phyloP scores from a whole-genome alignment of 2,329 filamentous ascomycete species.

The Botrytis aclada region DNA sequence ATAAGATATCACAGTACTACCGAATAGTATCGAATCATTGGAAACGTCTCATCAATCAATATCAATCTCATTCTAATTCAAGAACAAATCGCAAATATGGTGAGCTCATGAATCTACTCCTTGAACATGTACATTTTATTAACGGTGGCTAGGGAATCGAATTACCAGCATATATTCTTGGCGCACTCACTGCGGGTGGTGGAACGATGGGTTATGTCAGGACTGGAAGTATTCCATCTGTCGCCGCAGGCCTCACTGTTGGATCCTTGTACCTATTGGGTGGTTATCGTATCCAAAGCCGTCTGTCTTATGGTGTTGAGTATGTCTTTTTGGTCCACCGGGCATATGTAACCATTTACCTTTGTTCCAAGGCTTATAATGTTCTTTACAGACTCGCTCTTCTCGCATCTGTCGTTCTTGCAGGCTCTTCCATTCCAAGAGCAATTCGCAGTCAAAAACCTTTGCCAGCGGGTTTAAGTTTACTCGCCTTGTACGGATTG shows the following conservation, averaged over 20 bases:
- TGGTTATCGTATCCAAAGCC: constrained; percentile 73
- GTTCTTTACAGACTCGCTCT: constrained; percentile 57
- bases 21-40: background rate
- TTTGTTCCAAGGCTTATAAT: constrained; percentile 1
- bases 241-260: constrained; percentile 80
- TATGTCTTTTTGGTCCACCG: background rate
- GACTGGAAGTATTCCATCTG: constrained; percentile 81
- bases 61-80: background rate
- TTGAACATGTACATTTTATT: constrained; percentile 1
- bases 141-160: constrained; percentile 41
- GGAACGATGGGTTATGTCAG: constrained; percentile 83
- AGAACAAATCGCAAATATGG: constrained; percentile 30
- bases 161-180: constrained; percentile 73
- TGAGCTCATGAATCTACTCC: constrained; percentile 14
- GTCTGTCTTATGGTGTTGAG: constrained; percentile 78
- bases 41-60: background rate
- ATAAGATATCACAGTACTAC: background rate
- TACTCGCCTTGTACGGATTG: constrained; percentile 76
- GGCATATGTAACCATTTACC: background rate
- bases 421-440: constrained; percentile 78
- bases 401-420: constrained; percentile 81
- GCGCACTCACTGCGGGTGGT: constrained; percentile 77
- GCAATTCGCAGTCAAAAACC: constrained; percentile 83
- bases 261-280: constrained; percentile 74
- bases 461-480: constrained; percentile 74